These are phyloP conservation scores for Mrakia frigida DNA, from an alignment of 768 basidiomycete species.

Conservation along the genomic window DNA sequence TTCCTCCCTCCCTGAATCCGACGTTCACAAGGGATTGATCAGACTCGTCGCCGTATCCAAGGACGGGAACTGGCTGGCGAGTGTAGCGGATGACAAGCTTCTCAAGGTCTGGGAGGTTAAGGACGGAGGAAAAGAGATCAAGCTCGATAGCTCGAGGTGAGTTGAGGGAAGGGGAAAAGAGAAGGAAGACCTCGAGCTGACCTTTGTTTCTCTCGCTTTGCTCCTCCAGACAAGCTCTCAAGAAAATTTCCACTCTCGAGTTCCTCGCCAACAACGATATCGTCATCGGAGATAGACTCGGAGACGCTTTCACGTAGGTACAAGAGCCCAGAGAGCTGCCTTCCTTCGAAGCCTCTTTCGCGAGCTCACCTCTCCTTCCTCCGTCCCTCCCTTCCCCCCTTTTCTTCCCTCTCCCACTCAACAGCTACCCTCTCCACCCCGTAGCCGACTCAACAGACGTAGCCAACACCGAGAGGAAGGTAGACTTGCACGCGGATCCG, in stretches of 20 bases:
- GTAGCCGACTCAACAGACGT: slow-evolving; percentile 36
- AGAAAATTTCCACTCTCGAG: slow-evolving; percentile 66
- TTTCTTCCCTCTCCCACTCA: slow-evolving; percentile 22
- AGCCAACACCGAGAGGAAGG: slow-evolving; percentile 33
- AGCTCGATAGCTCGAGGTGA: slow-evolving; percentile 61
- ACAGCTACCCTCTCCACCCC: slow-evolving; percentile 62
- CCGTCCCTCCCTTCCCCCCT: background rate
- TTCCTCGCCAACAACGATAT: slow-evolving; percentile 65
- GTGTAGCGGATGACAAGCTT: slow-evolving; percentile 70
- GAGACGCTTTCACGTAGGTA: slow-evolving; percentile 75
- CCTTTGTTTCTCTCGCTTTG: background rate
- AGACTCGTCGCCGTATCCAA: slow-evolving; percentile 37
- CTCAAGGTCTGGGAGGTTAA: slow-evolving; percentile 69
- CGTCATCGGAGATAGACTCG: slow-evolving; percentile 87
- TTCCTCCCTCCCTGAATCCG: slow-evolving; percentile 10
- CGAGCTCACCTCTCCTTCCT: slow-evolving; percentile 15
- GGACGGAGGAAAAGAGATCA: slow-evolving; percentile 42
- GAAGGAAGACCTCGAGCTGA: background rate
- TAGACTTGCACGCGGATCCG: slow-evolving; percentile 39
- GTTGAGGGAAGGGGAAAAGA: slow-evolving; percentile 31
- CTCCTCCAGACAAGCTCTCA: slow-evolving; percentile 64
- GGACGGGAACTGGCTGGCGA: slow-evolving; percentile 49
- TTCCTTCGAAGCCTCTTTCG: background rate
- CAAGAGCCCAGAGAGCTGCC: no score
- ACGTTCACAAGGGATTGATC: slow-evolving; percentile 34